These are phyloP conservation scores for Phytophthora foliorum DNA, from an alignment of 352 stramenopile genomes.

Conservation along the genomic window DNA sequence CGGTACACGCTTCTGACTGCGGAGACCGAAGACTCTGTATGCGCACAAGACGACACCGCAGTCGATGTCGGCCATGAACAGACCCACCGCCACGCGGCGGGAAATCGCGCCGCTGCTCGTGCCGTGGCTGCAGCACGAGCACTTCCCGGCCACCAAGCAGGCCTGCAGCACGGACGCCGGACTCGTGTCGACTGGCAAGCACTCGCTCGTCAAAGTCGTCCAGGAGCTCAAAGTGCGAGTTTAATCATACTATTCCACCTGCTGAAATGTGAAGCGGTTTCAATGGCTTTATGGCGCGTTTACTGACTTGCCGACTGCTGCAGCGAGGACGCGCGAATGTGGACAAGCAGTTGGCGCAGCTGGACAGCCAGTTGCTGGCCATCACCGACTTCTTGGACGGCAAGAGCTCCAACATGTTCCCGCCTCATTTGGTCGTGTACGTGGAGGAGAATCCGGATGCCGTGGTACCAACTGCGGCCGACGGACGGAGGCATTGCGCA, in stretches of 20 bases:
- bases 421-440: conserved; percentile 42
- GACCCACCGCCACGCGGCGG: conserved; percentile 18
- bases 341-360: conserved; percentile 66
- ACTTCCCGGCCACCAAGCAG: conserved; percentile 68
- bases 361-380: conserved; percentile 68
- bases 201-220: conserved; percentile 55
- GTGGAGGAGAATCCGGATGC: conserved; percentile 27
- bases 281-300: not conserved
- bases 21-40: conserved; percentile 25
- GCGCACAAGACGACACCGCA: conserved; percentile 29
- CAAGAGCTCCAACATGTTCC: conserved; percentile 51
- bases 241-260: not conserved
- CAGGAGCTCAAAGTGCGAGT: conserved; percentile 73
- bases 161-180: conserved; percentile 56
- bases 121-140: conserved; percentile 77
- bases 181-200: conserved; percentile 61
- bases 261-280: not conserved
- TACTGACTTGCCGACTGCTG: conserved; percentile 12
- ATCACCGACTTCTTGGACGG: conserved; percentile 73
- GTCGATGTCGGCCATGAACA: conserved; percentile 27
- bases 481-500: conserved; percentile 29
- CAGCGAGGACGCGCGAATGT: conserved; percentile 63
- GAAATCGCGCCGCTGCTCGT: conserved; percentile 53
- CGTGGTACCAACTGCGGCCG: not conserved
- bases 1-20: conserved; percentile 13